Conservation (phyloP, 2,329 filamentous ascomycete genomes). For the Trichoderma simmonsii region DNA sequence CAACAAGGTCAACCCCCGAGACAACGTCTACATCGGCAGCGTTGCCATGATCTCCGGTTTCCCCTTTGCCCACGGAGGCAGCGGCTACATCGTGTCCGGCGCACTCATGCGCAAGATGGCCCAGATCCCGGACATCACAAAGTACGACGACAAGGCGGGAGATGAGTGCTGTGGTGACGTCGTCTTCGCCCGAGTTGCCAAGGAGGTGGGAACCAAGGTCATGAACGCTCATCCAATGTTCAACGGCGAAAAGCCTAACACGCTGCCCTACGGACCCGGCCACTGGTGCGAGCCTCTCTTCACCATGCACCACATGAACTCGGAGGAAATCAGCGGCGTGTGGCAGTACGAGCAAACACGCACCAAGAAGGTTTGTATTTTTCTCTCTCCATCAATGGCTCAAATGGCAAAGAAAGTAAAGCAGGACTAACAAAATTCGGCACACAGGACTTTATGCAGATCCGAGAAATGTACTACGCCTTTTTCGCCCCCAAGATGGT, state of each 20-base stretch:
- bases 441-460: slow-evolving; percentile 41
- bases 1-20: slow-evolving; percentile 39
- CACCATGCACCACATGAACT: slow-evolving; percentile 55
- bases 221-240: slow-evolving; percentile 50
- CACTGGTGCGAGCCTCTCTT: slow-evolving; percentile 58
- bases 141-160: slow-evolving; percentile 45
- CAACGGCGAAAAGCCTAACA: slow-evolving; percentile 53
- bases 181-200: slow-evolving; percentile 47
- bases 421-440: not conserved
- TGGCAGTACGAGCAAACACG: slow-evolving; percentile 54
- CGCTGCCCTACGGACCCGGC: slow-evolving; percentile 44
- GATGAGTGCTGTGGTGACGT: slow-evolving; percentile 52
- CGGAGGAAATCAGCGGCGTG: slow-evolving; percentile 49
- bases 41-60: slow-evolving; percentile 44
- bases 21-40: slow-evolving; percentile 51
- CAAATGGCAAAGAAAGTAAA: not conserved
- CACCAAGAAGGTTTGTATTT: slow-evolving; percentile 38
- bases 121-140: slow-evolving; percentile 41
- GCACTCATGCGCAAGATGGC: slow-evolving; percentile 49
- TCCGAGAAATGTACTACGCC: slow-evolving; percentile 48
- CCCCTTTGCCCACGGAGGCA: slow-evolving; percentile 56
- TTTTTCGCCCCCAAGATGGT: slow-evolving; percentile 46
- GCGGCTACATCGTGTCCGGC: slow-evolving; percentile 54
- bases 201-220: slow-evolving; percentile 43
- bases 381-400: not conserved